Evolutionary conservation across 768 basidiomycete species (phyloP).

Genomic region (Nidularia pulvinata): DNA sequence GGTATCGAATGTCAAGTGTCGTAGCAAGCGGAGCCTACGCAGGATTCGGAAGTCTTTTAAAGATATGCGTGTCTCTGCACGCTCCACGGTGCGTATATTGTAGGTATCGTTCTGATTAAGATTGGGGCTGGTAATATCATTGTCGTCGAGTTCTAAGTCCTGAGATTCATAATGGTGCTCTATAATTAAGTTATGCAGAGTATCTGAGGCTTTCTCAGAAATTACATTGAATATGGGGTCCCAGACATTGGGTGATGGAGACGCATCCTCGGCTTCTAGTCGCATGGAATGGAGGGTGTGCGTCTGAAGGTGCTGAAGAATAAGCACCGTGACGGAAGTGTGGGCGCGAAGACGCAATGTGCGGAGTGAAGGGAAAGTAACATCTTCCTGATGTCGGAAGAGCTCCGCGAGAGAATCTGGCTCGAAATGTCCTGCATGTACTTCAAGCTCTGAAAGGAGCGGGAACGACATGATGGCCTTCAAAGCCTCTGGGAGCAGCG

Average conservation of each 20-base stretch:
- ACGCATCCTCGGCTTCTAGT: constrained; percentile 30
- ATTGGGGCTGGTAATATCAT: constrained; percentile 5
- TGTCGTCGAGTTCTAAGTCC: constrained; percentile 20
- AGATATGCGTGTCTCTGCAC: constrained; percentile 11
- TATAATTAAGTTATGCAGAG: constrained; percentile 33
- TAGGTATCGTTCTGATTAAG: constrained; percentile 4
- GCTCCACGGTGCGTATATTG: constrained; percentile 6
- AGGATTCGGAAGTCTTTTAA: constrained; percentile 32
- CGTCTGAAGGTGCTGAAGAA: constrained; percentile 29
- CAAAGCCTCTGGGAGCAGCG: constrained; percentile 32
- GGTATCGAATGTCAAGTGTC: constrained; percentile 34
- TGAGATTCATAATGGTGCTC: constrained; percentile 39
- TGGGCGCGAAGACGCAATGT: constrained; percentile 39
- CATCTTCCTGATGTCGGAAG: constrained; percentile 1
- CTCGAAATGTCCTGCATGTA: constrained; percentile 40
- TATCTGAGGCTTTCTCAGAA: constrained; percentile 17
- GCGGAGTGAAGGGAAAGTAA: constrained; percentile 31
- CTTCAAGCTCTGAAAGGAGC: constrained; percentile 33
- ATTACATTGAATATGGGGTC: constrained; percentile 27
- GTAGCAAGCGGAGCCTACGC: constrained; percentile 26
- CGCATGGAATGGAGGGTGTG: constrained; percentile 30
- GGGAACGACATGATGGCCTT: constrained; percentile 33
- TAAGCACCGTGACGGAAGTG: constrained; percentile 23
- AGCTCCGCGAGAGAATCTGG: constrained; percentile 14
- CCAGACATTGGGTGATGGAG: constrained; percentile 25